phyloP scores from a whole-genome alignment of 176 grass and related monocot genomes.

The Rhipidocladum racemiflorum region DNA sequence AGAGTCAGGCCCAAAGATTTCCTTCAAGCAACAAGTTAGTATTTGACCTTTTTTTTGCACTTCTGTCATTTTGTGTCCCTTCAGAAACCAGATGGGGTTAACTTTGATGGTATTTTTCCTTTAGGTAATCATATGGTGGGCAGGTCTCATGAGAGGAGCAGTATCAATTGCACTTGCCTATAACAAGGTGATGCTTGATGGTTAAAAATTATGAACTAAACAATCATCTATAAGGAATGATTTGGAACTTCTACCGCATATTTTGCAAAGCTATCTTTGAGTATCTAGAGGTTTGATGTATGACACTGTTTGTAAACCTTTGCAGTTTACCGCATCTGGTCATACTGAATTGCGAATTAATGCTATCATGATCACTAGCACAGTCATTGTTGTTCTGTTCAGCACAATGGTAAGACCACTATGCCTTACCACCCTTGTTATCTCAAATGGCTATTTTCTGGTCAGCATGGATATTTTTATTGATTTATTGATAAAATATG shows the following conservation, averaged over 20 bases:
- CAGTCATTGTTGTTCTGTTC: conserved; percentile 94
- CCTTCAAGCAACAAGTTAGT: conserved; percentile 81
- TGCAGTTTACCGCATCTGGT: conserved; percentile 76
- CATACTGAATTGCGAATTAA: conserved; percentile 57
- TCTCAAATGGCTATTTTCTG: conserved; percentile 12
- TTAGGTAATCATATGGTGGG: conserved; percentile 91
- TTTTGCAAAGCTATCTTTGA: conserved; percentile 9
- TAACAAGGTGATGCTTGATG: conserved; percentile 70
- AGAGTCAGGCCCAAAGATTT: conserved; percentile 59
- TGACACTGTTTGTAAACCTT: conserved; percentile 12
- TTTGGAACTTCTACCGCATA: not conserved
- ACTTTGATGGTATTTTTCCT: conserved; percentile 24
- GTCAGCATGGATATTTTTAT: not conserved
- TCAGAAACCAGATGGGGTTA: conserved; percentile 3
- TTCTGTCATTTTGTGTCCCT: conserved; percentile 13
- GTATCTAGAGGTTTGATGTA: conserved; percentile 19
- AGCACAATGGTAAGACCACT: conserved; percentile 76
- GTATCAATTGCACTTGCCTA: conserved; percentile 99
- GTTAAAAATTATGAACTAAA: conserved; percentile 10
- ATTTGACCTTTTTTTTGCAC: conserved; percentile 1
- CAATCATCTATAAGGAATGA: conserved; percentile 6
- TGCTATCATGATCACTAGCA: conserved; percentile 93
- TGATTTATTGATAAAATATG: not conserved
- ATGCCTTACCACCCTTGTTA: not conserved
- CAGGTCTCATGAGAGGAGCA: conserved; percentile 98